These are phyloP conservation scores for Capronia coronata DNA, from an alignment of 2,329 filamentous ascomycete species.

Conservation along the genomic window DNA sequence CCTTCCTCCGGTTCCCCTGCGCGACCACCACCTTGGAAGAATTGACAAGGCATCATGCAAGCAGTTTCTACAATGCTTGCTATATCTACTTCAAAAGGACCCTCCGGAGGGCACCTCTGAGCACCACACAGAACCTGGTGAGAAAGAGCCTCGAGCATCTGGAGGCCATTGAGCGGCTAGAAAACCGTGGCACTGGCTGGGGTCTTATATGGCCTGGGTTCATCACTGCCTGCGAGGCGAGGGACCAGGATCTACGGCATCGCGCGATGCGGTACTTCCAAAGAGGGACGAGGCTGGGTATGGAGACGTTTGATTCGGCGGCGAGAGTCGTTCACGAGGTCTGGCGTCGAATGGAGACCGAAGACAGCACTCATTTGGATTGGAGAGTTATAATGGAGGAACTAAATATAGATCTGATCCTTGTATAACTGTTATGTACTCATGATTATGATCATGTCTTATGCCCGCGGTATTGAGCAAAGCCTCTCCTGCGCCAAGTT, in stretches of 20 bases:
- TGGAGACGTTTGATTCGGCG: too few species aligned
- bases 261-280: not conserved
- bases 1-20: not conserved
- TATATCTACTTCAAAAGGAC: not conserved
- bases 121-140: not conserved
- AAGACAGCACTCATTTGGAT: too few species aligned
- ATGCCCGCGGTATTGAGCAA: too few species aligned
- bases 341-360: too few species aligned
- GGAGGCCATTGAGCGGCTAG: not conserved
- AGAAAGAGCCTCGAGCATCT: not conserved
- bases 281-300: too few species aligned
- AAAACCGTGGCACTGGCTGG: not conserved
- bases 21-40: not conserved
- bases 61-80: not conserved
- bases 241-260: not conserved
- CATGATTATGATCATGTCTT: too few species aligned
- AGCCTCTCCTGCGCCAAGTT: too few species aligned
- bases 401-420: too few species aligned
- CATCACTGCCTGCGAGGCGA: not conserved
- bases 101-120: not conserved
- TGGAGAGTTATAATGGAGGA: too few species aligned
- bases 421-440: too few species aligned
- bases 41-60: not conserved
- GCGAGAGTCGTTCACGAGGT: too few species aligned
- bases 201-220: not conserved